Percentiles rank a stretch among this genome's conserved stretches.
Evolutionary conservation across 2,329 filamentous ascomycete species (phyloP).

Genomic region (Magnaporthiopsis poae): DNA sequence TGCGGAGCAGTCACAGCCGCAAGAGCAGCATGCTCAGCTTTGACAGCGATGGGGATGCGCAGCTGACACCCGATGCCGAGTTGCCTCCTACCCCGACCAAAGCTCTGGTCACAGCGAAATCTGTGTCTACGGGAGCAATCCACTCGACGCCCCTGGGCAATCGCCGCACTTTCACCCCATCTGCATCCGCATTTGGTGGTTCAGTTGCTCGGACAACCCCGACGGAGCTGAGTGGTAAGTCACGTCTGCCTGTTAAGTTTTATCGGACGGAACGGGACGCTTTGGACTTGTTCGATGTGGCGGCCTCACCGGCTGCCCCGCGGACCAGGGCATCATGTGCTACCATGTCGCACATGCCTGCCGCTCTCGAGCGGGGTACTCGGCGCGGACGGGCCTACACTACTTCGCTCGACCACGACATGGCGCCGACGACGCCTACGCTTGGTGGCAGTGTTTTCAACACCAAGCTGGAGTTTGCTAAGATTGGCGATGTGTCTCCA

Average conservation of each 20-base stretch:
- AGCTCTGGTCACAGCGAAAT: slow-evolving; percentile 28
- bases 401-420: background rate
- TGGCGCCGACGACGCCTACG: slow-evolving; percentile 25
- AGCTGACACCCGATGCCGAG: slow-evolving; percentile 47
- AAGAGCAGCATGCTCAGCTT: slow-evolving; percentile 68
- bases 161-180: slow-evolving; percentile 21
- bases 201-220: slow-evolving; percentile 16
- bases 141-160: slow-evolving; percentile 14
- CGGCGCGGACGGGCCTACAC: slow-evolving; percentile 9
- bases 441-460: slow-evolving; percentile 5
- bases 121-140: slow-evolving; percentile 8
- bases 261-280: background rate
- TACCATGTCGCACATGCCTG: background rate
- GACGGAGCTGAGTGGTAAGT: slow-evolving; percentile 33
- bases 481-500: slow-evolving; percentile 37
- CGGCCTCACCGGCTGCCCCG: background rate
- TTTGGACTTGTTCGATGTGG: background rate
- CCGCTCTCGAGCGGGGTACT: slow-evolving; percentile 14
- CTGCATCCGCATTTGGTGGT: slow-evolving; percentile 30
- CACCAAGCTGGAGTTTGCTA: slow-evolving; percentile 39
- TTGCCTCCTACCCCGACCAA: slow-evolving; percentile 93
- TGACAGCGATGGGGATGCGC: slow-evolving; percentile 55
- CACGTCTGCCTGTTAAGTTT: slow-evolving; percentile 15
- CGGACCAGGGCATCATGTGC: background rate
- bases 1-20: slow-evolving; percentile 35